phyloP scores from a whole-genome alignment of 116 monocot genomes.

The Phalaenopsis hybrid region DNA sequence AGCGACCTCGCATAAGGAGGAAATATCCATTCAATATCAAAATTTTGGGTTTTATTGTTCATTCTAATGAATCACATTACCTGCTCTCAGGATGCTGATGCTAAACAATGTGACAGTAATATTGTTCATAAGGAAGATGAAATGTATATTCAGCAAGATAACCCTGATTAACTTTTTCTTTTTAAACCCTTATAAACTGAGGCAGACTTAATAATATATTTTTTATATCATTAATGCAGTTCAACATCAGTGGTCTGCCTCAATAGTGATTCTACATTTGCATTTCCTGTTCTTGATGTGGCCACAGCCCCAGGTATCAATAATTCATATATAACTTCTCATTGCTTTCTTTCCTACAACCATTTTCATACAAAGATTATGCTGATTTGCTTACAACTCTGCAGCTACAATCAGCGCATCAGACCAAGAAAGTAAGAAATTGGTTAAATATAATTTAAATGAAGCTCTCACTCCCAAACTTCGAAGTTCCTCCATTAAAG shows the following conservation, averaged over 20 bases:
- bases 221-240: constrained; percentile 13
- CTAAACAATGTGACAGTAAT: constrained; percentile 4
- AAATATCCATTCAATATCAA: not conserved
- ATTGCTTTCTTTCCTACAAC: not conserved
- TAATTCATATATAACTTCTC: not conserved
- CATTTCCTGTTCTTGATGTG: constrained; percentile 30
- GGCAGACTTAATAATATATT: not conserved
- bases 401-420: constrained; percentile 5
- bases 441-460: constrained; percentile 6
- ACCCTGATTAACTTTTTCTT: not conserved
- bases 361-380: not conserved
- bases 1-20: not conserved
- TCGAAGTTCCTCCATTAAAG: not conserved
- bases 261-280: constrained; percentile 20
- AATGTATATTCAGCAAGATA: constrained; percentile 18
- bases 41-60: not conserved
- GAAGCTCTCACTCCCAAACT: constrained; percentile 45
- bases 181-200: not conserved
- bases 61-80: not conserved
- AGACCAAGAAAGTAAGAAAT: not conserved
- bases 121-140: constrained; percentile 16
- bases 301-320: constrained; percentile 17
- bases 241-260: not conserved
- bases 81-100: constrained; percentile 21
- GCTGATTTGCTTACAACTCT: not conserved